These are phyloP conservation scores for Kodamaea neixiangensis DNA, from an alignment of 805 yeast species.

Conservation along the genomic window DNA sequence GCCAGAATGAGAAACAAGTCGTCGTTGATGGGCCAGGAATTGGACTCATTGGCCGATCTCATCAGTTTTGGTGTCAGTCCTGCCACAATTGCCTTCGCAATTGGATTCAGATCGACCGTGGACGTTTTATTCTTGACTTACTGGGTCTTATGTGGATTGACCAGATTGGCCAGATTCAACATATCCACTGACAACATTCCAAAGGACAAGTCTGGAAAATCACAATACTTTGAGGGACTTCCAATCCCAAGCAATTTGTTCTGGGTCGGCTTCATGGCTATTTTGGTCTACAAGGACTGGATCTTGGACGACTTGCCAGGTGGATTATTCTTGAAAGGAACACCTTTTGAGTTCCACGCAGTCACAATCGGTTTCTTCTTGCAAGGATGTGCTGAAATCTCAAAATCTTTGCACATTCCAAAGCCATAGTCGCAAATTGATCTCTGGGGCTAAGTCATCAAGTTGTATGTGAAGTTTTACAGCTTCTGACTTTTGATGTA, in stretches of 20 bases:
- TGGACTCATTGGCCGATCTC: slow-evolving; percentile 94
- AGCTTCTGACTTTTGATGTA: neutral
- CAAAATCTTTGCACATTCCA: slow-evolving; percentile 88
- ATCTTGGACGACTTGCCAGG: slow-evolving; percentile 61
- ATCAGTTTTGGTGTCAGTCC: slow-evolving; percentile 96
- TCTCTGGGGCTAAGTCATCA: neutral
- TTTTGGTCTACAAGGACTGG: slow-evolving; percentile 54
- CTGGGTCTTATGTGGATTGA: slow-evolving; percentile 91
- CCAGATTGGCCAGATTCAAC: slow-evolving; percentile 92
- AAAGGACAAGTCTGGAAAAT: slow-evolving; percentile 83
- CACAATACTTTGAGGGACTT: slow-evolving; percentile 91
- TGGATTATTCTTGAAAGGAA: slow-evolving; percentile 58
- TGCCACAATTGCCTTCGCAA: slow-evolving; percentile 85
- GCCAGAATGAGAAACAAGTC: slow-evolving; percentile 93
- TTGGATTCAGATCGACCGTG: slow-evolving; percentile 82
- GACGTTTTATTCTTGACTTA: slow-evolving; percentile 76
- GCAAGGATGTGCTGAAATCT: slow-evolving; percentile 90
- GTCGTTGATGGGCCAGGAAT: slow-evolving; percentile 94
- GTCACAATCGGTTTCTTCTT: slow-evolving; percentile 60
- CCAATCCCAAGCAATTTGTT: slow-evolving; percentile 90
- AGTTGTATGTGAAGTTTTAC: neutral
- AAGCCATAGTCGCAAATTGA: slow-evolving; percentile 53
- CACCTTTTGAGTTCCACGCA: slow-evolving; percentile 75
- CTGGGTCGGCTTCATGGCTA: slow-evolving; percentile 73
- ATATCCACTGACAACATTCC: slow-evolving; percentile 93